phyloP scores from a whole-genome alignment of 2,329 filamentous ascomycete species.

The Paracorniculantispora psalliotae region DNA sequence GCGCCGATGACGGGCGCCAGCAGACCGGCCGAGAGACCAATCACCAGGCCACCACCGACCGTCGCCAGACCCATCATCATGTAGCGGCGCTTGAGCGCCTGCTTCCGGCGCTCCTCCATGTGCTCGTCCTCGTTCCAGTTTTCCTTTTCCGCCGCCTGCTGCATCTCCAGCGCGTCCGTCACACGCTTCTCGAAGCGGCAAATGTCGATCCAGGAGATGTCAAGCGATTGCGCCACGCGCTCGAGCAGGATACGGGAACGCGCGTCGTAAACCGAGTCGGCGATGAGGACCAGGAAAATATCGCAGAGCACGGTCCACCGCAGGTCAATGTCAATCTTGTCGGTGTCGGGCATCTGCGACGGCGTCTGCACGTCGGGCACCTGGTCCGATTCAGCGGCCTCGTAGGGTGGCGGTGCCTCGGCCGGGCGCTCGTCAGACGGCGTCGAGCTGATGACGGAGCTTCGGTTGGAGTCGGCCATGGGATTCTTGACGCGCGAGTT shows the following conservation, averaged over 20 bases:
- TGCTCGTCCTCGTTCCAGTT: slow-evolving; percentile 98
- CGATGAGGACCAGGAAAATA: slow-evolving; percentile 89
- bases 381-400: slow-evolving; percentile 61
- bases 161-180: slow-evolving; percentile 95
- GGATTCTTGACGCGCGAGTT: slow-evolving; percentile 93
- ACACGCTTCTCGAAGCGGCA: slow-evolving; percentile 96
- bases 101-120: slow-evolving; percentile 78
- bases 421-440: slow-evolving; percentile 41
- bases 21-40: slow-evolving; percentile 87
- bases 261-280: slow-evolving; percentile 90
- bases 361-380: slow-evolving; percentile 76
- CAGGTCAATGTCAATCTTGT: slow-evolving; percentile 90
- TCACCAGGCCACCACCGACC: slow-evolving; percentile 89
- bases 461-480: slow-evolving; percentile 52
- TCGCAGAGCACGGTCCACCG: slow-evolving; percentile 97
- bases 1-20: slow-evolving; percentile 91
- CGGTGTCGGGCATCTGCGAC: slow-evolving; percentile 72
- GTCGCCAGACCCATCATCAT: slow-evolving; percentile 97
- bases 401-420: slow-evolving; percentile 54
- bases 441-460: slow-evolving; percentile 18
- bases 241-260: slow-evolving; percentile 82
- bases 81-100: slow-evolving; percentile 75
- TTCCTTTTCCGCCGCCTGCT: slow-evolving; percentile 88
- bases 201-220: slow-evolving; percentile 86
- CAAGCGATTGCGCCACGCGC: slow-evolving; percentile 71